Evolutionary conservation across 352 stramenopile genomes (phyloP).

Genomic region (Globisporangium carolinianum): DNA sequence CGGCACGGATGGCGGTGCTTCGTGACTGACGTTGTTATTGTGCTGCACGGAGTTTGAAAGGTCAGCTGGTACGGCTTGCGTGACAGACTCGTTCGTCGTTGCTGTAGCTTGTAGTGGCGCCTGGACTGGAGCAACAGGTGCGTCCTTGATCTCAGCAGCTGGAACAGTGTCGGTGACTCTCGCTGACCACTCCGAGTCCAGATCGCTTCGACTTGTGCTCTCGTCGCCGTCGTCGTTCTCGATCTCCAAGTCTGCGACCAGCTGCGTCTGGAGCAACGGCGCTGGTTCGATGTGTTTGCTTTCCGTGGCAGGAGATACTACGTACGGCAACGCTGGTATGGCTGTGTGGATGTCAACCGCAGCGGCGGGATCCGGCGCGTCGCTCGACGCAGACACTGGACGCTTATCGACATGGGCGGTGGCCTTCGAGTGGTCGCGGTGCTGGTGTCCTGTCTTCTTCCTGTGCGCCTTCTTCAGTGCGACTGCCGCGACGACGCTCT

Average conservation of each 20-base stretch:
- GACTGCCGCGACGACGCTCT: constrained; percentile 1
- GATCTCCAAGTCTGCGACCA: neutral
- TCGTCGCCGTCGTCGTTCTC: neutral
- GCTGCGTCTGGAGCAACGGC: neutral
- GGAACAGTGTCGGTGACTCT: neutral
- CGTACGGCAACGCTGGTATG: neutral
- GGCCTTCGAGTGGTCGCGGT: constrained; percentile 13
- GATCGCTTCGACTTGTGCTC: neutral
- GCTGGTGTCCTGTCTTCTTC: constrained; percentile 11
- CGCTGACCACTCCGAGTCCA: neutral
- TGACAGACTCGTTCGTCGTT: neutral
- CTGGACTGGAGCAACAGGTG: neutral
- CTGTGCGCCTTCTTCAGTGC: constrained; percentile 13
- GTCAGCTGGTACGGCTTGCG: too few relatives aligned
- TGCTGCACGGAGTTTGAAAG: too few relatives aligned
- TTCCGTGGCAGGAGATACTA: neutral
- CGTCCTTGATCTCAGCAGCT: neutral
- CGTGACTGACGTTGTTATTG: too few relatives aligned
- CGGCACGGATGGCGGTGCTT: too few relatives aligned
- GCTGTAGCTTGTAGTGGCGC: neutral
- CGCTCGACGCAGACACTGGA: too few relatives aligned
- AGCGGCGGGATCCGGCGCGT: neutral
- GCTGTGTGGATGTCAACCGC: neutral
- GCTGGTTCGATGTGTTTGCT: neutral
- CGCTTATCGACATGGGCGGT: too few relatives aligned